Evolutionary conservation across 345 rosid genomes (phyloP), one percentile per base, ranked within the genome.

Genomic region (Aquilaria yunnanensis): DNA sequence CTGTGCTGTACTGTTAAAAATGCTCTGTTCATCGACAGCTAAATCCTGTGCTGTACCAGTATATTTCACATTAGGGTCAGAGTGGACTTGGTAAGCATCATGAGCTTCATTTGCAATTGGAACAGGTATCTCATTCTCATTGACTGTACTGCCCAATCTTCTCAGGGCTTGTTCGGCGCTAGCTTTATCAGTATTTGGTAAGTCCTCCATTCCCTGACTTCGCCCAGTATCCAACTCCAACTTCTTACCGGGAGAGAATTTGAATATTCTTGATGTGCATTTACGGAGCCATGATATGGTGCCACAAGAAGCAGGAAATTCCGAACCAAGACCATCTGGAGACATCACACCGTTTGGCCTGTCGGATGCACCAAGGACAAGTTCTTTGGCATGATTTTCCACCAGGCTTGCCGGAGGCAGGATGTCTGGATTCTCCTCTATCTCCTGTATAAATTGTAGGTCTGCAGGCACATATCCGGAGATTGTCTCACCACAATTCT

Each of bases 211-310:
- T 43, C 57, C 60, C 73, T 75, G 61, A 57, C 72, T 66, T 53
- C 60, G 66, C 50, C 67, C 59, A 60, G 68, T 73, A 78, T 71
- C 68, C 31, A 67, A 63, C 60, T 79, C 88, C 37, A 60, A 12
- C 77, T 51, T 81, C 75, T 84, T 88, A 45, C 73, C 70, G 3
- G 97, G 93, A 54, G 97, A 88, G 55, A 88, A 70, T 37, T 69
- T 84, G 9, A 87, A 81, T 66, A 90, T 83, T 77, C 78, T 90
- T 50, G 97, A 80, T 30, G 90, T 87, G 79, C 96, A 87, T 62
- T 81, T 83, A 60, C 81, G 83, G 61, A 90, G 75, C 93, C 93
- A 88, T 52, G 86, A 81, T 54, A 81, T 72, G 9, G 83, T 66
- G 57, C 82, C 88, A 78, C 74, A 61, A 55, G 90, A 65, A 58